These are phyloP conservation scores for Lepidium didymum DNA, from an alignment of 345 rosid genomes.

Conservation along the genomic window DNA sequence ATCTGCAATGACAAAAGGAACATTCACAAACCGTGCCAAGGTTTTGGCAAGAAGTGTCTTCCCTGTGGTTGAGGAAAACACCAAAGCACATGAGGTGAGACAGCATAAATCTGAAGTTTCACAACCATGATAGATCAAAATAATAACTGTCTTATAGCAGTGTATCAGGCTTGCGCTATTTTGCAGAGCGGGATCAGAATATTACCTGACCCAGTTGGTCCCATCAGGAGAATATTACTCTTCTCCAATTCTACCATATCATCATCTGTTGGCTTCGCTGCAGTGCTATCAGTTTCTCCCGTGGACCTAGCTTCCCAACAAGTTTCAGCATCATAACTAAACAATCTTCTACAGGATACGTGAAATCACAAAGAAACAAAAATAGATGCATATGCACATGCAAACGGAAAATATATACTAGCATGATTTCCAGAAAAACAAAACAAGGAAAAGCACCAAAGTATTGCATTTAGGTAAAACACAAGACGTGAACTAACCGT, in stretches of 20 bases:
- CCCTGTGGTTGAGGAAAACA: conserved; percentile 74
- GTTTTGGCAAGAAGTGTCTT: conserved; percentile 97
- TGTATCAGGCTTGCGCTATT: neutral
- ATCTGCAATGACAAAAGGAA: conserved; percentile 92
- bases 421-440: neutral
- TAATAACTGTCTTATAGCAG: neutral
- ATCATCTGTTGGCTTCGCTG: conserved; percentile 47
- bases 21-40: conserved; percentile 94
- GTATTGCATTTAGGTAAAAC: neutral
- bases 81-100: conserved; percentile 17
- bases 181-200: neutral
- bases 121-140: neutral
- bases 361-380: conserved; percentile 1
- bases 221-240: conserved; percentile 97
- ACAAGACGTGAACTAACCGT: conserved; percentile 43
- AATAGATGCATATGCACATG: neutral
- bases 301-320: conserved; percentile 64
- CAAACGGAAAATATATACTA: neutral
- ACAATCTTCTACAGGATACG: neutral
- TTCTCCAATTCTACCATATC: conserved; percentile 94
- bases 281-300: conserved; percentile 38
- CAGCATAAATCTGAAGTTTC: neutral
- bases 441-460: neutral
- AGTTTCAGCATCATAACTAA: conserved; percentile 27
- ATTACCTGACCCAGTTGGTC: conserved; percentile 99